Evolutionary conservation across 2,329 filamentous ascomycete species (phyloP).

Genomic region (Aspergillus brasiliensis): DNA sequence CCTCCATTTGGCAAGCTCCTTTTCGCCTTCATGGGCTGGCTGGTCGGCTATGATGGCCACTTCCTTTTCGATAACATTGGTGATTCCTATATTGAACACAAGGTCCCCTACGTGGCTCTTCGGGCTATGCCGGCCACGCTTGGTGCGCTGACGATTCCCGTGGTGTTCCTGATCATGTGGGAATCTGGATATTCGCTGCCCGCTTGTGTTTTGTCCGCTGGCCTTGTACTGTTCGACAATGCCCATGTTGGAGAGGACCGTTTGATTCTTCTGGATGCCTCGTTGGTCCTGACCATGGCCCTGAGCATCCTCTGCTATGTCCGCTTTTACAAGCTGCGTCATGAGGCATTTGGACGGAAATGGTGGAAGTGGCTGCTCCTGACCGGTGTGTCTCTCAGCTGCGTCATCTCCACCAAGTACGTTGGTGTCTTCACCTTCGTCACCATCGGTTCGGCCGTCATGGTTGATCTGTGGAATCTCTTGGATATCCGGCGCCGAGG

Average conservation of each 20-base stretch:
- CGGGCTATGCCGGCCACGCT: constrained; percentile 89
- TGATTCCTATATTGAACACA: constrained; percentile 95
- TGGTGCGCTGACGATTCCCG: constrained; percentile 89
- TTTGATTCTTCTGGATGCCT: constrained; percentile 91
- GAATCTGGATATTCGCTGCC: constrained; percentile 97
- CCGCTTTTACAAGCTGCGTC: constrained; percentile 94
- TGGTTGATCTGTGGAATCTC: constrained; percentile 93
- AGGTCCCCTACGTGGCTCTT: constrained; percentile 95
- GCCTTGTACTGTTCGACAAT: constrained; percentile 91
- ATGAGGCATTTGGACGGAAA: constrained; percentile 85
- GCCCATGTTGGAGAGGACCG: constrained; percentile 96
- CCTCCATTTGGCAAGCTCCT: constrained; percentile 97
- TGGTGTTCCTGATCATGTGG: constrained; percentile 98
- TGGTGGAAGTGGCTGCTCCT: constrained; percentile 99
- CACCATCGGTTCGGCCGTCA: constrained; percentile 90
- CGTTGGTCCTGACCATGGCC: constrained; percentile 92
- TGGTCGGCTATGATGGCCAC: constrained; percentile 93
- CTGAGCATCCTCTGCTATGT: constrained; percentile 92
- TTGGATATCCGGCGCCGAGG: constrained; percentile 83
- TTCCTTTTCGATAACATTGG: constrained; percentile 99
- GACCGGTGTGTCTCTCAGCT: constrained; percentile 91
- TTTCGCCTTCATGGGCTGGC: constrained; percentile 95
- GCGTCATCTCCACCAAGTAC: constrained; percentile 98
- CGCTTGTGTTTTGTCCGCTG: constrained; percentile 82
- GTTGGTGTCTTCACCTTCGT: constrained; percentile 96